phyloP scores from a whole-genome alignment of 1,139 yeast species.

The Sugiyamaella sp. region DNA sequence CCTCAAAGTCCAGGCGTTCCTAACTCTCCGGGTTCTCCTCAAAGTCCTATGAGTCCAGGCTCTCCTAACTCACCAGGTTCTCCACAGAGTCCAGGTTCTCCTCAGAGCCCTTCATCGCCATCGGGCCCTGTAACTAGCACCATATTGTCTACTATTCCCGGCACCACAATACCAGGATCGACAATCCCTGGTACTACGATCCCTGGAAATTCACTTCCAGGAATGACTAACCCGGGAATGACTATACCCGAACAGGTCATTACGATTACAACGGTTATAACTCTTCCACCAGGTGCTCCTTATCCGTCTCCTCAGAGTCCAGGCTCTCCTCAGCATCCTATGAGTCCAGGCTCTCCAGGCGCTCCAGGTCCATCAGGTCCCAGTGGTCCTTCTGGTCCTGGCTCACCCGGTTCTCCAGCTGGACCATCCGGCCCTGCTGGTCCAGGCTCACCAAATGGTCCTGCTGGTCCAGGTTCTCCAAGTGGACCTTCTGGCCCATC shows the following conservation, averaged over 20 bases:
- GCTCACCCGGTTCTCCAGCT: background rate
- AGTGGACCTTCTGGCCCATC: background rate
- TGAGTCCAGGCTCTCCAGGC: background rate
- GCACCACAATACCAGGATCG: conserved; percentile 30
- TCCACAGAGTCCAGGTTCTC: conserved; percentile 17
- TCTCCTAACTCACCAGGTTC: conserved; percentile 24
- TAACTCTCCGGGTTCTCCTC: background rate
- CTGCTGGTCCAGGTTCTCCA: background rate
- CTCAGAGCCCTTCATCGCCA: conserved; percentile 13
- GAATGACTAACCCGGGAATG: conserved; percentile 24
- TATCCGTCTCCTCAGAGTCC: background rate
- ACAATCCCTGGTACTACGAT: conserved; percentile 30
- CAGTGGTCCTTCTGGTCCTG: background rate
- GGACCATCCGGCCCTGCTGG: background rate
- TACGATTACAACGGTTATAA: conserved; percentile 16
- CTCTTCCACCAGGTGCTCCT: conserved; percentile 9
- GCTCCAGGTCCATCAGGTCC: background rate
- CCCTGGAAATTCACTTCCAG: conserved; percentile 20
- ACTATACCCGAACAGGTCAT: conserved; percentile 15
- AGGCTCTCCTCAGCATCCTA: background rate
- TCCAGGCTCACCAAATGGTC: background rate
- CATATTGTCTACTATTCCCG: conserved; percentile 26
- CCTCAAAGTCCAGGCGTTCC: conserved; percentile 19
- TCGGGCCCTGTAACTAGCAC: conserved; percentile 20
- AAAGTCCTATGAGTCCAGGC: conserved; percentile 19